A percentile compares a stretch with the other conserved stretches of the same genome.
Conservation (phyloP, 345 rosid genomes). For the Aquilaria malaccensis region DNA sequence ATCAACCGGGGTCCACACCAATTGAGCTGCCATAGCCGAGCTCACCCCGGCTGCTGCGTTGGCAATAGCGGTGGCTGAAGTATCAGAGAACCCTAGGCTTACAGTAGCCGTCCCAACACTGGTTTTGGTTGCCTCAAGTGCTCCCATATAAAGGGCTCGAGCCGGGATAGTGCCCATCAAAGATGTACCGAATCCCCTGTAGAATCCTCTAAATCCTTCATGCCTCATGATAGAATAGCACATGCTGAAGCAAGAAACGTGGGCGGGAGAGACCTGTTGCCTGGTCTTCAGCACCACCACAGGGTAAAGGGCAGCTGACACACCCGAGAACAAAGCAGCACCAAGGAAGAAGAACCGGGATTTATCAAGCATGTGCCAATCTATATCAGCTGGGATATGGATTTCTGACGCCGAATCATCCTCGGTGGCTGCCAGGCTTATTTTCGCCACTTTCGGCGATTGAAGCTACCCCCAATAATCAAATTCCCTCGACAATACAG, state of each 20-base stretch:
- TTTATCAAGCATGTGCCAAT: slow-evolving; percentile 92
- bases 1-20: slow-evolving; percentile 95
- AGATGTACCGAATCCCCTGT: slow-evolving; percentile 89
- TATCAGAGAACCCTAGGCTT: slow-evolving; percentile 63
- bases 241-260: slow-evolving; percentile 45
- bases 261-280: slow-evolving; percentile 65
- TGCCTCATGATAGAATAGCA: slow-evolving; percentile 45
- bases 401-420: slow-evolving; percentile 42
- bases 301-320: slow-evolving; percentile 77
- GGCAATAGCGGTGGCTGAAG: slow-evolving; percentile 57
- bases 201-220: slow-evolving; percentile 75
- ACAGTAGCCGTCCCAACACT: slow-evolving; percentile 66
- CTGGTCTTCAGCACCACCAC: slow-evolving; percentile 75
- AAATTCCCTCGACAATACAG: background rate
- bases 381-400: slow-evolving; percentile 59
- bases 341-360: slow-evolving; percentile 84
- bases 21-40: slow-evolving; percentile 91
- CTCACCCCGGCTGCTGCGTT: slow-evolving; percentile 77
- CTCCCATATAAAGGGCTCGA: slow-evolving; percentile 85
- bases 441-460: slow-evolving; percentile 31
- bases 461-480: background rate
- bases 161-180: slow-evolving; percentile 90
- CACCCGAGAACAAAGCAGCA: slow-evolving; percentile 85
- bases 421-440: slow-evolving; percentile 57
- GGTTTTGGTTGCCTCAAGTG: slow-evolving; percentile 82